These are phyloP conservation scores for Trapa incisa DNA, from an alignment of 345 rosid genomes.

Conservation along the genomic window DNA sequence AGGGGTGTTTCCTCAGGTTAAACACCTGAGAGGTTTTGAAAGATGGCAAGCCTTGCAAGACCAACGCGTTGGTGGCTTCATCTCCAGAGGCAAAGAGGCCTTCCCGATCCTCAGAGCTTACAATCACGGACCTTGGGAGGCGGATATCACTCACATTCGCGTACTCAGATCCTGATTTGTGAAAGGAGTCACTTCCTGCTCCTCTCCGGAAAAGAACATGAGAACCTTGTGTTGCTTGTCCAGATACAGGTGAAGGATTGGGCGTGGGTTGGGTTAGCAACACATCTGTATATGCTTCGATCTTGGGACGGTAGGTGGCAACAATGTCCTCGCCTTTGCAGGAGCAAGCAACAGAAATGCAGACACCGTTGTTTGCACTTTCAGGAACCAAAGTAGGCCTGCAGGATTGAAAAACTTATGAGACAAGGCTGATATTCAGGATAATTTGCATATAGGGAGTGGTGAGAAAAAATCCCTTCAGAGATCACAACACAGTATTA, in stretches of 20 bases:
- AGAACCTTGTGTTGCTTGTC: slow-evolving; percentile 39
- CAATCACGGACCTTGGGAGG: slow-evolving; percentile 52
- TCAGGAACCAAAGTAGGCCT: slow-evolving; percentile 52
- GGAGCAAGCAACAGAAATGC: slow-evolving; percentile 64
- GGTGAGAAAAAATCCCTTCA: not conserved
- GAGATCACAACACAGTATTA: too few relatives aligned
- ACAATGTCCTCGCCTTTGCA: slow-evolving; percentile 41
- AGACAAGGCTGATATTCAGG: not conserved
- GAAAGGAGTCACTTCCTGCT: slow-evolving; percentile 16
- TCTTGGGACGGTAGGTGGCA: slow-evolving; percentile 69
- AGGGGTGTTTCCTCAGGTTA: slow-evolving; percentile 31
- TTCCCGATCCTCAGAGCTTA: slow-evolving; percentile 28
- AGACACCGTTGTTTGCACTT: slow-evolving; percentile 55
- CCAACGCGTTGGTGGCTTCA: slow-evolving; percentile 39
- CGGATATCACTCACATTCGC: slow-evolving; percentile 51
- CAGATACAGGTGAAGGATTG: slow-evolving; percentile 28
- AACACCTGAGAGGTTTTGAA: slow-evolving; percentile 33
- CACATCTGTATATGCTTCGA: slow-evolving; percentile 28
- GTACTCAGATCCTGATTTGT: slow-evolving; percentile 28
- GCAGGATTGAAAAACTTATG: slow-evolving; percentile 8
- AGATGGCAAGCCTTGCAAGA: slow-evolving; percentile 56
- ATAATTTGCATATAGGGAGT: not conserved
- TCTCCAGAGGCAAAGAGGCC: slow-evolving; percentile 49
- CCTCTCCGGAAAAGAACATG: slow-evolving; percentile 49
- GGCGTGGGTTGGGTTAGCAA: slow-evolving; percentile 27